Evolutionary conservation across 2,329 filamentous ascomycete species (phyloP).

Genomic region (Lithohypha guttulata): DNA sequence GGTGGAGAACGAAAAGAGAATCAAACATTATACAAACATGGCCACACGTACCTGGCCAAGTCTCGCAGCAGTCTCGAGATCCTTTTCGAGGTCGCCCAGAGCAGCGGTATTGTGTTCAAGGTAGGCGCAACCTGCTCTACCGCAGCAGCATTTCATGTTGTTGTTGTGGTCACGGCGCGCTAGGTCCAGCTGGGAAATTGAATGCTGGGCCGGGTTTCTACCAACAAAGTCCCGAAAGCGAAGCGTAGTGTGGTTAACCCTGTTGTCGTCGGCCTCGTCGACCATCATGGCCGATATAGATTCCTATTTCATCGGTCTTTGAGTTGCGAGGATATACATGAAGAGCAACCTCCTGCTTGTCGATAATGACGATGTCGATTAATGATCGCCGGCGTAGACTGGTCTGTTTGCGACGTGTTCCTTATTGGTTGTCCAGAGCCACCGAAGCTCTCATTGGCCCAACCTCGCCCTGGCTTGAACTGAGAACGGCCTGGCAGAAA

Average conservation of each 20-base stretch:
- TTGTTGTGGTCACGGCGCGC: conserved; percentile 18
- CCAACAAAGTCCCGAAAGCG: conserved; percentile 18
- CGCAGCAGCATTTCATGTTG: conserved; percentile 64
- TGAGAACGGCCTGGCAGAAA: too few species aligned
- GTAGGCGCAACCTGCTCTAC: conserved; percentile 64
- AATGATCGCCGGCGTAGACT: background rate
- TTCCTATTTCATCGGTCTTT: conserved; percentile 2
- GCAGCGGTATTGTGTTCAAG: conserved; percentile 69
- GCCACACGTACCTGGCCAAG: conserved; percentile 73
- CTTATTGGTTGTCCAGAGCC: conserved; percentile 2
- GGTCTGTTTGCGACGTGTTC: background rate
- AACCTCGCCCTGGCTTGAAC: conserved; percentile 12
- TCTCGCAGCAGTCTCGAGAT: conserved; percentile 75
- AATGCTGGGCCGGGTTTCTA: conserved; percentile 14
- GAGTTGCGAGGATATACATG: background rate
- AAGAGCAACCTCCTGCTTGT: conserved; percentile 3
- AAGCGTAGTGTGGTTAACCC: conserved; percentile 14
- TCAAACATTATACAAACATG: too few species aligned
- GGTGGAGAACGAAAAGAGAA: too few species aligned
- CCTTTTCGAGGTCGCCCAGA: conserved; percentile 71
- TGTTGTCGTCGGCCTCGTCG: conserved; percentile 2
- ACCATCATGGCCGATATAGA: conserved; percentile 3
- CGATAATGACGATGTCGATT: conserved; percentile 7
- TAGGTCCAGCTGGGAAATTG: conserved; percentile 12
- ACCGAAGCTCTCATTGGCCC: conserved; percentile 14